Evolutionary conservation across 1,139 yeast species (phyloP), one percentile per base, ranked within the genome.

Genomic region (Hansenula anomala): DNA sequence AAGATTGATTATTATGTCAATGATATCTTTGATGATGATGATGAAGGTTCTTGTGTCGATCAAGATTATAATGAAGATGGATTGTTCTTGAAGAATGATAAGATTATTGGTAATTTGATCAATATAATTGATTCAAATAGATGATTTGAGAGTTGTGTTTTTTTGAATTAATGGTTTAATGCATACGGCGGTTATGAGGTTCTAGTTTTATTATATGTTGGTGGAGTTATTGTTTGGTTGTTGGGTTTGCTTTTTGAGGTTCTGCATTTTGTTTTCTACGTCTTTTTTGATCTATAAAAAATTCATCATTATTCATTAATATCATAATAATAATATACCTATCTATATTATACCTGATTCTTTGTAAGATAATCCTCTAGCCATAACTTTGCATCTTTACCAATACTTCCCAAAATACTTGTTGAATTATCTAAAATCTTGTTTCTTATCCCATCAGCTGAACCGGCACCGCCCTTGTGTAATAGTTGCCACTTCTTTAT

Each of bases 301-400:
- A n/a, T n/a, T n/a, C n/a, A n/a, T n/a, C n/a, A n/a, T n/a, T n/a
- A n/a, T n/a, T n/a, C n/a, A n/a, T n/a, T n/a, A n/a, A n/a, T n/a
- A n/a, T n/a, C n/a, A n/a, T n/a, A n/a, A n/a, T n/a, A n/a, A n/a
- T n/a, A n/a, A n/a, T n/a, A n/a, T n/a, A n/a, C n/a, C n/a, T n/a
- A n/a, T n/a, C n/a, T n/a, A n/a, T n/a, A 16, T 30, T 10, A 19
- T 33, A 17, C 17, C 10, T 35, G 19, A 23, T 35, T 16, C 28
- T 24, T 23, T 16, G 27, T 23, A 7, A 35, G 13, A 12, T 38
- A 45, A n/a, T 36, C 36, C 14, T 43, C 48, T 4, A 51, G 27
- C 53, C 55, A 51, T 22, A 35, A 33, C 20, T 46, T 44, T 0
- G 52, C 55, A 22, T 52, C 55, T 12, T 24, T 36, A 0, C 55